Percentiles rank a stretch among this genome's conserved stretches.
These are phyloP conservation scores for Jatropha podagrica DNA, from an alignment of 441 rosid genomes.

Conservation along the genomic window DNA sequence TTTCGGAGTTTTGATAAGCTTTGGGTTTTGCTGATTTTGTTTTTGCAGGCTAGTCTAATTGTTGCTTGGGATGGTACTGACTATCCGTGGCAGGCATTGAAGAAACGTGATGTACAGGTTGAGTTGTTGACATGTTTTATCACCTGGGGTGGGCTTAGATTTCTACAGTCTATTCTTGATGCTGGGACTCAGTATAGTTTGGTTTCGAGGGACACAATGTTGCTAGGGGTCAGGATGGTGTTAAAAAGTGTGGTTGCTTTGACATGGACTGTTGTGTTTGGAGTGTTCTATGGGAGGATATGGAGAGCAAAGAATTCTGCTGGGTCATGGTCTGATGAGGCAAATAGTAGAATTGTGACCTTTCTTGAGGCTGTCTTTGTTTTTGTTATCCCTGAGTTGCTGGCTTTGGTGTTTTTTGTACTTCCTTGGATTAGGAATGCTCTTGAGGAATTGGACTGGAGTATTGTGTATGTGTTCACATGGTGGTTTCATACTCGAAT, in stretches of 20 bases:
- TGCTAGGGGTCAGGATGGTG: slow-evolving; percentile 68
- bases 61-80: slow-evolving; percentile 70
- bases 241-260: slow-evolving; percentile 65
- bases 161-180: slow-evolving; percentile 78
- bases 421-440: slow-evolving; percentile 91
- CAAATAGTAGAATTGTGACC: slow-evolving; percentile 40
- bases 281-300: slow-evolving; percentile 65
- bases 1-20: slow-evolving; percentile 83
- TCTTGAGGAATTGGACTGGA: slow-evolving; percentile 76
- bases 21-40: slow-evolving; percentile 86
- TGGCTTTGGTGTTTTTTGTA: slow-evolving; percentile 62
- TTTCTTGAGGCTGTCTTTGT: slow-evolving; percentile 62
- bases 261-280: slow-evolving; percentile 65
- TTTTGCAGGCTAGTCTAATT: slow-evolving; percentile 72
- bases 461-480: slow-evolving; percentile 54
- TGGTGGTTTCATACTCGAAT: slow-evolving; percentile 94
- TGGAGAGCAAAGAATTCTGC: slow-evolving; percentile 65
- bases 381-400: slow-evolving; percentile 65
- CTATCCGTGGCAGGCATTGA: slow-evolving; percentile 63
- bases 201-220: slow-evolving; percentile 67
- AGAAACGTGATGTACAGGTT: slow-evolving; percentile 53
- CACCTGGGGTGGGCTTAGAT: slow-evolving; percentile 84
- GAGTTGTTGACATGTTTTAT: slow-evolving; percentile 66
- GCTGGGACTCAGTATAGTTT: slow-evolving; percentile 61
- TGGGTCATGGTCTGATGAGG: slow-evolving; percentile 48